Evolutionary conservation across 352 stramenopile species (phyloP).

Genomic region (Phytophthora agathidicida): DNA sequence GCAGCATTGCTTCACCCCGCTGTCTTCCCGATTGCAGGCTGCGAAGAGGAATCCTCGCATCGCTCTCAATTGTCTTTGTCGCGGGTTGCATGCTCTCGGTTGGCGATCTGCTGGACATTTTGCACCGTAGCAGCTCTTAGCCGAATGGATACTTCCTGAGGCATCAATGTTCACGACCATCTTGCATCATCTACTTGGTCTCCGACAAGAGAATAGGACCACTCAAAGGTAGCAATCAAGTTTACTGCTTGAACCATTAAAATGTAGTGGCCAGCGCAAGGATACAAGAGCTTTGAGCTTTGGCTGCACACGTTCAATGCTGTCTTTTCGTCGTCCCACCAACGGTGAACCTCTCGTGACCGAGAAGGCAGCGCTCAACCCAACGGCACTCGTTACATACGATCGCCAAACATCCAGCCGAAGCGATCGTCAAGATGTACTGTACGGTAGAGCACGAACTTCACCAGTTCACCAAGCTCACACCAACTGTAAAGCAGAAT

Average conservation of each 20-base stretch:
- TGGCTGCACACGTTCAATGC: background rate
- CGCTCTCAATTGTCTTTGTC: background rate
- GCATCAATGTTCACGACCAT: constrained; percentile 1
- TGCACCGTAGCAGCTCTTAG: background rate
- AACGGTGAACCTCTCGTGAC: background rate
- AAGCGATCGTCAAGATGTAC: constrained; percentile 32
- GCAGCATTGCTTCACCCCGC: background rate
- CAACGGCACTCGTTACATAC: constrained; percentile 12
- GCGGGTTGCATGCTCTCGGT: constrained; percentile 24
- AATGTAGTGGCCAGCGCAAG: too few species aligned
- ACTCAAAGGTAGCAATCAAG: too few species aligned
- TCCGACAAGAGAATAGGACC: too few species aligned
- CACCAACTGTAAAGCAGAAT: constrained; percentile 4
- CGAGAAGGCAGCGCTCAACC: constrained; percentile 1
- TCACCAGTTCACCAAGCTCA: background rate
- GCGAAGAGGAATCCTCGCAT: background rate
- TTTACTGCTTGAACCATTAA: too few species aligned
- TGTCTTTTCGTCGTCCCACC: constrained; percentile 16
- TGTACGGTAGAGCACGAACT: too few species aligned
- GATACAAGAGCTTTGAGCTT: background rate
- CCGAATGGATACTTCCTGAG: constrained; percentile 9
- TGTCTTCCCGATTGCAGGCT: background rate
- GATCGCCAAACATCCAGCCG: too few species aligned
- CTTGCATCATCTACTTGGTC: background rate
- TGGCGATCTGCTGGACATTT: constrained; percentile 18